Percentiles rank a stretch among this genome's conserved stretches.
phyloP scores from a whole-genome alignment of 2,329 filamentous ascomycete species.

The Colletotrichum costaricense region DNA sequence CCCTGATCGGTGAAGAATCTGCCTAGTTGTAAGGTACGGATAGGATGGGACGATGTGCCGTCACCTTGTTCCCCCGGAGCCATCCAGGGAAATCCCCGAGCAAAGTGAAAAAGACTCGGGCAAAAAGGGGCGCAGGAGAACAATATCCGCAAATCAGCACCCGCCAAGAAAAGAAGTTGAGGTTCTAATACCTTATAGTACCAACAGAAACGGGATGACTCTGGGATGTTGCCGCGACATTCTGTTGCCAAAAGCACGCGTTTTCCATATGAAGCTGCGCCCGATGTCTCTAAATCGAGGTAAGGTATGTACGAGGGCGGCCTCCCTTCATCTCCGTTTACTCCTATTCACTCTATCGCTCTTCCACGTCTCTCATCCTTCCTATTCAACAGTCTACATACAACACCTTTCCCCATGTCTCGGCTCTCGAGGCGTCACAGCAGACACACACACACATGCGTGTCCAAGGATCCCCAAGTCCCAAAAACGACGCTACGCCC shows the following conservation, averaged over 20 bases:
- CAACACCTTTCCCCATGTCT: slow-evolving; percentile 10
- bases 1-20: background rate
- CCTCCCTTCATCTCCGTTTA: background rate
- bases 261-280: background rate
- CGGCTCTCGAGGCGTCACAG: background rate
- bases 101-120: background rate
- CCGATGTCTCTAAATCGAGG: background rate
- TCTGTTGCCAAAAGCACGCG: slow-evolving; percentile 5
- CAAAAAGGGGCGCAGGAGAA: background rate
- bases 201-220: slow-evolving; percentile 2
- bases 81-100: background rate
- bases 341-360: background rate
- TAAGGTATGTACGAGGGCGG: background rate
- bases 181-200: background rate
- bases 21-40: background rate
- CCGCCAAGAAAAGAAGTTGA: too few relatives aligned
- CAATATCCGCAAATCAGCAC: slow-evolving; percentile 10
- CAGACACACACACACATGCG: background rate
- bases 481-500: slow-evolving; percentile 14
- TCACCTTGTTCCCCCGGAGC: background rate
- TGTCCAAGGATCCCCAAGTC: slow-evolving; percentile 19
- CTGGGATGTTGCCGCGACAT: background rate
- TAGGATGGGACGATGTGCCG: background rate
- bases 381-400: background rate
- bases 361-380: background rate